These are phyloP conservation scores for Monilinia vaccinii-corymbosi DNA, from an alignment of 2,329 filamentous ascomycete genomes.

Conservation along the genomic window DNA sequence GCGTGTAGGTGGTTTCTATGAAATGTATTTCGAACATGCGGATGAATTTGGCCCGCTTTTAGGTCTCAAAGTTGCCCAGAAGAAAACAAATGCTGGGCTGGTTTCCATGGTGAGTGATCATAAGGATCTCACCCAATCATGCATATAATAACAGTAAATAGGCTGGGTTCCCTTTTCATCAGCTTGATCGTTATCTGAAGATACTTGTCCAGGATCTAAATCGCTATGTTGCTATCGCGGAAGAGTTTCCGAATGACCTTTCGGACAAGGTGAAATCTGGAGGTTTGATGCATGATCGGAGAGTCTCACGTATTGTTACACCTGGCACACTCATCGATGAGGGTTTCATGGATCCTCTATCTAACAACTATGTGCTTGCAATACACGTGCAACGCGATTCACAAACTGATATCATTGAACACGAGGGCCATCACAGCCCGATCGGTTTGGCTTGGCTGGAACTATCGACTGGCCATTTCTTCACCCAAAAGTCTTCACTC, in stretches of 20 bases:
- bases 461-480: constrained; percentile 89
- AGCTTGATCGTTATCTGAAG: constrained; percentile 88
- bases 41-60: constrained; percentile 79
- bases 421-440: constrained; percentile 25
- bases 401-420: not conserved
- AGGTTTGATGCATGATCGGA: constrained; percentile 75
- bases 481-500: constrained; percentile 67
- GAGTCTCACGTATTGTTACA: constrained; percentile 79
- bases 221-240: constrained; percentile 86
- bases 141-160: constrained; percentile 28
- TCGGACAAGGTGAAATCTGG: constrained; percentile 64
- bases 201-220: constrained; percentile 84
- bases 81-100: constrained; percentile 66
- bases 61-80: constrained; percentile 76
- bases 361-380: constrained; percentile 86
- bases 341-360: constrained; percentile 89
- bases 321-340: constrained; percentile 95
- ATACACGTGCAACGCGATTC: constrained; percentile 48
- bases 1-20: constrained; percentile 91
- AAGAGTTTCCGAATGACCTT: constrained; percentile 75
- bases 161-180: constrained; percentile 89
- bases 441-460: constrained; percentile 91
- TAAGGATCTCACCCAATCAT: not conserved
- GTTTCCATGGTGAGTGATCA: constrained; percentile 66
- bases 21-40: constrained; percentile 94